phyloP scores from a whole-genome alignment of 352 stramenopile genomes.

The Globisporangium carolinianum region DNA sequence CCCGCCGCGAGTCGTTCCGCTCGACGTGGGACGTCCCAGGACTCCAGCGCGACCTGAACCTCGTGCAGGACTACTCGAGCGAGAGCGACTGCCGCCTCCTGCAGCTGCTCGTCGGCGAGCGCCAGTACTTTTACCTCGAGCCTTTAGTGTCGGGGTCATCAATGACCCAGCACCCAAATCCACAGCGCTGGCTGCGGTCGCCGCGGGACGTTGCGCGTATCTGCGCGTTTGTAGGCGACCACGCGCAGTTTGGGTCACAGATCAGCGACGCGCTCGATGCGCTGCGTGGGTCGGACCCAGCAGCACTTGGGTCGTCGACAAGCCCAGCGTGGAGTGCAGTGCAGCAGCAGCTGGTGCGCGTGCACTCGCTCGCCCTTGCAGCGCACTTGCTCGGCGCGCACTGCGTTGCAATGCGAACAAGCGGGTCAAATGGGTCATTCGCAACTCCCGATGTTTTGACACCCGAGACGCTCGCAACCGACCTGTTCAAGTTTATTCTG shows the following conservation, averaged over 20 bases:
- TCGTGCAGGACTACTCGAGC: constrained; percentile 70
- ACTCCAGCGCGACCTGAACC: constrained; percentile 54
- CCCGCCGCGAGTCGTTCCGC: constrained; percentile 36
- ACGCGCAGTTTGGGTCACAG: constrained; percentile 14
- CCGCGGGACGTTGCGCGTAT: constrained; percentile 32
- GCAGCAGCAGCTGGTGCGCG: constrained; percentile 36
- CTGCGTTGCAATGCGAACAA: constrained; percentile 26
- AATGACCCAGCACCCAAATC: too few relatives aligned
- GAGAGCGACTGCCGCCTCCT: constrained; percentile 63
- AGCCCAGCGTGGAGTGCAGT: constrained; percentile 45
- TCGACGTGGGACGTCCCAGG: constrained; percentile 55
- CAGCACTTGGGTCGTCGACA: constrained; percentile 35
- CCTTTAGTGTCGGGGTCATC: constrained; percentile 15
- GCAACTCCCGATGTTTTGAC: constrained; percentile 25
- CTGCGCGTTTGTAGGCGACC: constrained; percentile 23
- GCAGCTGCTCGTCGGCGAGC: constrained; percentile 47
- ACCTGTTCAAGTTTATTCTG: constrained; percentile 77
- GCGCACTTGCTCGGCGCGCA: constrained; percentile 54
- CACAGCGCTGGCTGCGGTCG: constrained; percentile 27
- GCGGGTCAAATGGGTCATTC: constrained; percentile 3
- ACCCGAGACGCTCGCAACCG: constrained; percentile 37
- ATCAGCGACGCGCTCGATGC: not conserved
- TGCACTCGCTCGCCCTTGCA: constrained; percentile 56
- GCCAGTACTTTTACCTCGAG: constrained; percentile 78
- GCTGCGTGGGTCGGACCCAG: too few relatives aligned